Evolutionary conservation across 202 grass and related monocot genomes (phyloP).

Genomic region (Panicum virgatum): DNA sequence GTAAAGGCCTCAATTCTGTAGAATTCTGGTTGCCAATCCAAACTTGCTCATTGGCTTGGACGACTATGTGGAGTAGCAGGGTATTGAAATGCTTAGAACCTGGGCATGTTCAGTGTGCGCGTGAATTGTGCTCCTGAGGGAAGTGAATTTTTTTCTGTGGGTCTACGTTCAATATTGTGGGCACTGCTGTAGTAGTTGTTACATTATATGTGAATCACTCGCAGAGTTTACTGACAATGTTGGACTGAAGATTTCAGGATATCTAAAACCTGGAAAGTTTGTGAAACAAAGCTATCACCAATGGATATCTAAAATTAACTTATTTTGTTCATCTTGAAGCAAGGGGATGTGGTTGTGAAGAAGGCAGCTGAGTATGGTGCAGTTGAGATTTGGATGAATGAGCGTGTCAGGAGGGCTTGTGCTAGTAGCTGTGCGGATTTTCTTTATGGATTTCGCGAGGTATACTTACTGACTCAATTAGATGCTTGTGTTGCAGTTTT

Average conservation of each 20-base stretch:
- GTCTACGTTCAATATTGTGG: background rate
- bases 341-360: constrained; percentile 88
- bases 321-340: constrained; percentile 53
- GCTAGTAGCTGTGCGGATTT: constrained; percentile 88
- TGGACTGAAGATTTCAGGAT: background rate
- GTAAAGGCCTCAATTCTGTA: background rate
- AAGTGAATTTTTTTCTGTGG: background rate
- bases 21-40: background rate
- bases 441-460: constrained; percentile 92
- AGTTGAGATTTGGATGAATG: constrained; percentile 99
- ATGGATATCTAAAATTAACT: background rate
- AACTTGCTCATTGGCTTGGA: background rate
- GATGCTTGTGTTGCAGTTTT: constrained; percentile 18
- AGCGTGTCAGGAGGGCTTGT: constrained; percentile 82
- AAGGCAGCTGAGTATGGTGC: constrained; percentile 97
- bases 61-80: background rate
- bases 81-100: background rate
- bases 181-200: background rate
- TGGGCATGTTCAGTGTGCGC: background rate
- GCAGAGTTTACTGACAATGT: background rate
- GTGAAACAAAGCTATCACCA: background rate
- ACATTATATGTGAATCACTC: background rate
- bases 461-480: constrained; percentile 25
- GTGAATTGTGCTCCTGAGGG: background rate
- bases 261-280: background rate